phyloP scores from a whole-genome alignment of 495 filamentous ascomycete genomes.

The Neurospora tetrasperma region DNA sequence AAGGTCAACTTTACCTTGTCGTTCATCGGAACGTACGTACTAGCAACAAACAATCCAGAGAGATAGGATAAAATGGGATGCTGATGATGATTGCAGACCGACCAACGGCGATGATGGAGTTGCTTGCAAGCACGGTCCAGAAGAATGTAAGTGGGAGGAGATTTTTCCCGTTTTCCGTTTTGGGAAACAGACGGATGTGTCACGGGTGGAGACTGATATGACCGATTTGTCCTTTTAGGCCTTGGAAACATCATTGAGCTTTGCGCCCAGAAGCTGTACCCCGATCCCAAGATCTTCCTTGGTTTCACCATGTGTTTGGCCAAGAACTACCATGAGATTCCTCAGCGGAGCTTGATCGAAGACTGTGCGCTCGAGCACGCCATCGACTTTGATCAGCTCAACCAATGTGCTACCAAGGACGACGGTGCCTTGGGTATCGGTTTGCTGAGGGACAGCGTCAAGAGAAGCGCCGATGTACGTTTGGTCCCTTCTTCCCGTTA shows the following conservation, averaged over 20 bases:
- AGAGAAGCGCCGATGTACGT: conserved; percentile 45
- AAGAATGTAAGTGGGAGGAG: conserved; percentile 46
- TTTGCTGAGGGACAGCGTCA: conserved; percentile 68
- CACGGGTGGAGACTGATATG: not conserved
- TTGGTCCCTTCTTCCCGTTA: not conserved
- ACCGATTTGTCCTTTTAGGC: conserved; percentile 23
- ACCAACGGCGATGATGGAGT: conserved; percentile 52
- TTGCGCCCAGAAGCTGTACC: conserved; percentile 72
- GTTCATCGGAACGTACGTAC: conserved; percentile 60
- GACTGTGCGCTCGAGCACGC: conserved; percentile 84
- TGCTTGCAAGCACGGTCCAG: conserved; percentile 76
- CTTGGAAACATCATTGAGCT: conserved; percentile 90
- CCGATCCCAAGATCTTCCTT: conserved; percentile 74
- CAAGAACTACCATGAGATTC: conserved; percentile 60
- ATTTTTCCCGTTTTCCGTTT: no score
- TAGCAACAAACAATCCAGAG: not conserved
- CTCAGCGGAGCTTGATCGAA: conserved; percentile 60
- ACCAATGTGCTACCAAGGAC: conserved; percentile 55
- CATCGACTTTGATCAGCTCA: conserved; percentile 73
- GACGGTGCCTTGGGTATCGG: conserved; percentile 54
- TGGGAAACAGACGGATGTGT: not conserved
- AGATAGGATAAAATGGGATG: not conserved
- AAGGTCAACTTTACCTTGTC: conserved; percentile 88
- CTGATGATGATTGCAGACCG: conserved; percentile 10
- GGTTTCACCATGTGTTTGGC: conserved; percentile 87